A percentile compares a stretch with the other conserved stretches of the same genome.
Conservation (phyloP, 768 basidiomycete genomes). For the Saitozyma podzolica region DNA sequence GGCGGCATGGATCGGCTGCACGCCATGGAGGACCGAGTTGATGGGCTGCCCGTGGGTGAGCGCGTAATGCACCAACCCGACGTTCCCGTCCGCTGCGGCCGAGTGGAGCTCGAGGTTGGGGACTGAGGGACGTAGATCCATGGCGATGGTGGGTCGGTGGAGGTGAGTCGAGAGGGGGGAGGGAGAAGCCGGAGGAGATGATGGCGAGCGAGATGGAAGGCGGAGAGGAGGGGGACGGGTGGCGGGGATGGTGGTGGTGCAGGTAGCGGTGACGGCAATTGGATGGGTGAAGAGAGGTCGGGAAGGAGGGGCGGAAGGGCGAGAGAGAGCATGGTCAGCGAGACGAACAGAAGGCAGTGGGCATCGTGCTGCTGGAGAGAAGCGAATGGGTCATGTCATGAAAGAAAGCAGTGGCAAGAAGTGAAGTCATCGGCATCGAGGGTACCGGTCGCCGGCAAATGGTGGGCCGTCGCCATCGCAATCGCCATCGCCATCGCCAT, state of each 20-base stretch:
- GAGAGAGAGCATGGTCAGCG: conserved; percentile 15
- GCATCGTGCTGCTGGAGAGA: too few species aligned
- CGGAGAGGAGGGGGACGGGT: conserved; percentile 4
- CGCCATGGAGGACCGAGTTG: conserved; percentile 92
- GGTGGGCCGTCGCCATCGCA: too few species aligned
- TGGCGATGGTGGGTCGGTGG: conserved; percentile 1
- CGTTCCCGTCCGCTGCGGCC: conserved; percentile 66
- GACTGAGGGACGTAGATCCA: conserved; percentile 31
- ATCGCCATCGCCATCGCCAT: too few species aligned
- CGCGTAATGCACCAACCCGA: conserved; percentile 63
- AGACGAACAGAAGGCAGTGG: neutral
- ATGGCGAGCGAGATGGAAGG: conserved; percentile 4
- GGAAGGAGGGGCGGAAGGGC: conserved; percentile 1
- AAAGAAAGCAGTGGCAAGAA: neutral
- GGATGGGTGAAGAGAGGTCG: conserved; percentile 1
- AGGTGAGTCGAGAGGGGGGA: conserved; percentile 13
- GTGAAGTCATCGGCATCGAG: neutral
- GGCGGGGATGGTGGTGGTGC: conserved; percentile 2
- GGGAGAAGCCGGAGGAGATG: conserved; percentile 10
- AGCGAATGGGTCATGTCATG: too few species aligned
- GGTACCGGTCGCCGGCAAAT: neutral
- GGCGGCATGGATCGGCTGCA: conserved; percentile 94
- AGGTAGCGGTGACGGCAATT: conserved; percentile 2
- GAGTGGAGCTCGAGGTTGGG: conserved; percentile 57
- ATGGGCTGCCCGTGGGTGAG: conserved; percentile 91